phyloP scores from a whole-genome alignment of 2,329 filamentous ascomycete species.

The Xylaria sp. region DNA sequence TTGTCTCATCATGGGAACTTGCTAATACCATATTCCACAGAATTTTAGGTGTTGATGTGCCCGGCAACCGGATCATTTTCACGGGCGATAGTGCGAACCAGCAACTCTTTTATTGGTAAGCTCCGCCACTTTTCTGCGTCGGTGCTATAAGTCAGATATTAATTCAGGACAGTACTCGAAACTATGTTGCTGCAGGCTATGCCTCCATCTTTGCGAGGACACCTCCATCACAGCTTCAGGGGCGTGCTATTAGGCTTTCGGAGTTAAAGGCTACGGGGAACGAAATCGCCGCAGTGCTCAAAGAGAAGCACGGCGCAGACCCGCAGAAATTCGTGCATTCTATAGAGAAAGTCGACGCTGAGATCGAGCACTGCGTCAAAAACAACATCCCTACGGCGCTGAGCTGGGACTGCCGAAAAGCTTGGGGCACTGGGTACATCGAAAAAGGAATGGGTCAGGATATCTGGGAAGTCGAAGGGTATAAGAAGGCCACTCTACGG shows the following conservation, averaged over 20 bases:
- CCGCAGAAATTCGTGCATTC: slow-evolving; percentile 38
- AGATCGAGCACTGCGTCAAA: slow-evolving; percentile 40
- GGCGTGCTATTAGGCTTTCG: slow-evolving; percentile 41
- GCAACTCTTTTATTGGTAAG: slow-evolving; percentile 40
- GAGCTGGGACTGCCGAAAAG: slow-evolving; percentile 47
- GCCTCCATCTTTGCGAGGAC: slow-evolving; percentile 46
- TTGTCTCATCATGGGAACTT: neutral
- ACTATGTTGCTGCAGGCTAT: slow-evolving; percentile 47
- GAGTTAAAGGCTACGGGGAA: slow-evolving; percentile 45
- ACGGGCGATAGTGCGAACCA: slow-evolving; percentile 44
- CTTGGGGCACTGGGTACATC: slow-evolving; percentile 44
- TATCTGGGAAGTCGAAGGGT: slow-evolving; percentile 46
- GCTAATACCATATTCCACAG: slow-evolving; percentile 31
- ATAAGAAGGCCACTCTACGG: slow-evolving; percentile 41
- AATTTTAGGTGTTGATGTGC: slow-evolving; percentile 40
- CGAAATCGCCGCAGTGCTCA: slow-evolving; percentile 41
- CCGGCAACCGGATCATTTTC: slow-evolving; percentile 40
- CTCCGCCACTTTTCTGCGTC: neutral
- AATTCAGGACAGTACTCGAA: slow-evolving; percentile 40
- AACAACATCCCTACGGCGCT: slow-evolving; percentile 39
- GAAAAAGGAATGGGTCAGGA: slow-evolving; percentile 39
- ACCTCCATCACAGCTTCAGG: slow-evolving; percentile 39
- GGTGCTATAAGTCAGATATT: neutral
- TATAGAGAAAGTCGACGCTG: slow-evolving; percentile 42
- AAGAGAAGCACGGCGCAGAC: slow-evolving; percentile 40